A percentile compares a stretch with the other conserved stretches of the same genome.
These are phyloP conservation scores for Pseudocercospora ulei DNA, from an alignment of 2,329 filamentous ascomycete genomes.

Conservation along the genomic window DNA sequence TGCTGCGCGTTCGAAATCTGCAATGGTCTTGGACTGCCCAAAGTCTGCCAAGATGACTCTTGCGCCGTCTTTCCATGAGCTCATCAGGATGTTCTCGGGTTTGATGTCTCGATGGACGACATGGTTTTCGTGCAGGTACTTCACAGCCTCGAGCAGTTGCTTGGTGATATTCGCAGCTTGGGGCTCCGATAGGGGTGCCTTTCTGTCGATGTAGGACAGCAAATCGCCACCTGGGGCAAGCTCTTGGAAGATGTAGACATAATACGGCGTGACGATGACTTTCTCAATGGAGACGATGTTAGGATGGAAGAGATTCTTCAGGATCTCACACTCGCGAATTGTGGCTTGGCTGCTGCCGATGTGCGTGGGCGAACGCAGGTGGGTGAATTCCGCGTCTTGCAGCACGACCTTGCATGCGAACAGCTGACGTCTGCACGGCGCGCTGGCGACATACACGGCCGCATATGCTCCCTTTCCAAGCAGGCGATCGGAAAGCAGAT, in stretches of 20 bases:
- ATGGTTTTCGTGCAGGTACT: constrained; percentile 48
- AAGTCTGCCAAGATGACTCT: constrained; percentile 54
- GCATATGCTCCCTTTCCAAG: constrained; percentile 49
- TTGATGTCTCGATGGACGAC: constrained; percentile 56
- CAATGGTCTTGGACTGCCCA: constrained; percentile 45
- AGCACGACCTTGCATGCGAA: constrained; percentile 58
- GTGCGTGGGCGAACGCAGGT: not conserved
- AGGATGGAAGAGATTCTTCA: constrained; percentile 49
- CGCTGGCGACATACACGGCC: constrained; percentile 47
- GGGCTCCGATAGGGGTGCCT: constrained; percentile 42
- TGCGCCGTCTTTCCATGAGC: constrained; percentile 43
- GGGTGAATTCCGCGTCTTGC: not conserved
- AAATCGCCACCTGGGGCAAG: constrained; percentile 52
- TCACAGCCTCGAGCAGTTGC: constrained; percentile 50
- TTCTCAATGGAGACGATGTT: constrained; percentile 52
- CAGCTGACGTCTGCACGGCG: constrained; percentile 48
- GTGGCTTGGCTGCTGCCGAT: constrained; percentile 6
- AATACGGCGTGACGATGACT: constrained; percentile 46
- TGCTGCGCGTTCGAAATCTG: constrained; percentile 23
- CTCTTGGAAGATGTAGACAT: constrained; percentile 53
- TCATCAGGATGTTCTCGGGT: constrained; percentile 54
- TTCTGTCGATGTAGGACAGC: constrained; percentile 49
- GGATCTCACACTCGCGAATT: constrained; percentile 40
- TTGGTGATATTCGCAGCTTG: constrained; percentile 47
- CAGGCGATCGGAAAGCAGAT: constrained; percentile 42